These are phyloP conservation scores for Hypomyces rosellus DNA, from an alignment of 2,329 filamentous ascomycete genomes.

Conservation along the genomic window DNA sequence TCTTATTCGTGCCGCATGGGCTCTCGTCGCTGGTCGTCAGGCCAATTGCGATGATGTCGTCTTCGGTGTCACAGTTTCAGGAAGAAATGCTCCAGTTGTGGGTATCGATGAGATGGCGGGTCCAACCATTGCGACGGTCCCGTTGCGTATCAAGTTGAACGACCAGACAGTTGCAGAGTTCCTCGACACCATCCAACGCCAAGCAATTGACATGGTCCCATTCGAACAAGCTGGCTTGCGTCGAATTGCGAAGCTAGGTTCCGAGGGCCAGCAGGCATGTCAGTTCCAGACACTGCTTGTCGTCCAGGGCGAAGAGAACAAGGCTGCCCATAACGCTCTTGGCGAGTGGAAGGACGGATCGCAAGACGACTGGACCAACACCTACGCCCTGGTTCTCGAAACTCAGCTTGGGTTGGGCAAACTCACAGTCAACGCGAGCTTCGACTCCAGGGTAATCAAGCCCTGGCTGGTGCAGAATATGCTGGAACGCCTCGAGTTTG, in stretches of 20 bases:
- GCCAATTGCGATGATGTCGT: conserved; percentile 31
- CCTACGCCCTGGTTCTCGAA: no score
- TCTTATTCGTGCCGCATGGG: conserved; percentile 36
- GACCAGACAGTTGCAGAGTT: conserved; percentile 5
- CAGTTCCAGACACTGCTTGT: conserved; percentile 23
- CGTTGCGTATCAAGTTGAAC: conserved; percentile 29
- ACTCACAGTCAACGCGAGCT: background rate
- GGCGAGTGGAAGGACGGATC: no score
- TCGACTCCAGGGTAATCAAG: conserved; percentile 3
- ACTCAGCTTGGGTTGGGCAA: background rate
- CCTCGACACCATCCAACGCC: conserved; percentile 8
- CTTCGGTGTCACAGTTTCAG: conserved; percentile 38
- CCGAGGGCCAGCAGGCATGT: conserved; percentile 14
- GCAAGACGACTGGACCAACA: no score
- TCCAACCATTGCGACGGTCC: conserved; percentile 36
- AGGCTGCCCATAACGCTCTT: background rate
- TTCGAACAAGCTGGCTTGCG: conserved; percentile 16
- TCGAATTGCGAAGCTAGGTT: conserved; percentile 14
- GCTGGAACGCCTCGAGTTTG: conserved; percentile 5
- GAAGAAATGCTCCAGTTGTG: conserved; percentile 22
- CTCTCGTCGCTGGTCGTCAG: conserved; percentile 44
- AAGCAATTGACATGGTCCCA: conserved; percentile 13
- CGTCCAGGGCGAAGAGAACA: conserved; percentile 16
- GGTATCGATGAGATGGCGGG: conserved; percentile 16
- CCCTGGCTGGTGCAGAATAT: conserved; percentile 4